A percentile compares a stretch with the other conserved stretches of the same genome.
Conservation (phyloP, 192 early-diverging fungal species). For the Jimgerdemannia lactiflua region DNA sequence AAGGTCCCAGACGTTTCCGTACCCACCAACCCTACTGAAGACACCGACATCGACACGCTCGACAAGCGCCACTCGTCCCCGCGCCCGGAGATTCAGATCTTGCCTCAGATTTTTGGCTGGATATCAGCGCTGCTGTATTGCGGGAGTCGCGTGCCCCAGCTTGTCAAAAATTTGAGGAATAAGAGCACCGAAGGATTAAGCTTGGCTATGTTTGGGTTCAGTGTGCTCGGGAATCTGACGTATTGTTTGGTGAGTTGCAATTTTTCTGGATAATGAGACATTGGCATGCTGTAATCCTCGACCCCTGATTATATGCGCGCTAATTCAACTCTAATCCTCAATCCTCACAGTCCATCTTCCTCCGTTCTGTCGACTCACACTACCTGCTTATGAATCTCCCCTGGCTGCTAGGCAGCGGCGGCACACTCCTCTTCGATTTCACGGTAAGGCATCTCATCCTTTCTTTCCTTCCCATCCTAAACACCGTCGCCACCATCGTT, state of each 20-base stretch:
- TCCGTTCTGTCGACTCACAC: constrained; percentile 61
- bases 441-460: constrained; percentile 40
- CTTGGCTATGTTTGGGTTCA: constrained; percentile 82
- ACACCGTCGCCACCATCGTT: neutral
- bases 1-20: neutral
- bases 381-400: constrained; percentile 68
- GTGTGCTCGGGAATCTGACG: constrained; percentile 72
- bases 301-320: too few relatives aligned
- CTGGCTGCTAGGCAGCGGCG: constrained; percentile 74
- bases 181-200: constrained; percentile 77
- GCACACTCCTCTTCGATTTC: constrained; percentile 77
- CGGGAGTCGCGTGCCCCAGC: constrained; percentile 76
- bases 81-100: constrained; percentile 7
- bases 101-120: constrained; percentile 74
- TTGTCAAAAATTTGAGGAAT: constrained; percentile 71
- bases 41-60: neutral
- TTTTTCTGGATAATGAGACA: neutral
- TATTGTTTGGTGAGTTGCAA: constrained; percentile 39
- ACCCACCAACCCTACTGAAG: neutral
- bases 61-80: neutral
- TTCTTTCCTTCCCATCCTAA: neutral
- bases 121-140: constrained; percentile 69
- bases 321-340: neutral
- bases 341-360: constrained; percentile 64
- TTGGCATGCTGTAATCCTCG: neutral